Percentiles rank a stretch among this genome's conserved stretches.
These are phyloP conservation scores for Panicum hallii DNA, from an alignment of 202 grass and related monocot genomes.

Conservation along the genomic window DNA sequence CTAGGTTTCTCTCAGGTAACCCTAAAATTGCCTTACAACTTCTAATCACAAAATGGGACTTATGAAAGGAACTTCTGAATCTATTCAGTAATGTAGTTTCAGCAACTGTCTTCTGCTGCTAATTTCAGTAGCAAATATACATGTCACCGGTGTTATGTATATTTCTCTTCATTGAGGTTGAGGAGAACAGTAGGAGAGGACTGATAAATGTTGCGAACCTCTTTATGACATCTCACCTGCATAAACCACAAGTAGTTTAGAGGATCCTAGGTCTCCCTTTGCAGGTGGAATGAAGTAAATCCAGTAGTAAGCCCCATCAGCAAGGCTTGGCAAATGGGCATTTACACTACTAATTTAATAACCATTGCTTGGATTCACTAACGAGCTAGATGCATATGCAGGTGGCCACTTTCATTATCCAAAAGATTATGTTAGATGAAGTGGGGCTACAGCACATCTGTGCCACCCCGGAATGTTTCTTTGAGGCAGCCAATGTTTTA, in stretches of 20 bases:
- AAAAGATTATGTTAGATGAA: constrained; percentile 79
- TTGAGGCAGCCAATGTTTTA: constrained; percentile 60
- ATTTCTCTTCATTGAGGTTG: neutral
- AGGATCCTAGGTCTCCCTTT: neutral
- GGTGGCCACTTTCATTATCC: constrained; percentile 80
- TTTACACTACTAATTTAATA: neutral
- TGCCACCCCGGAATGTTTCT: constrained; percentile 63
- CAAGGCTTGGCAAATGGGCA: neutral
- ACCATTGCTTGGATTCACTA: neutral
- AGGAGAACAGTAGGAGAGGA: neutral
- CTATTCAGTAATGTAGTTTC: neutral
- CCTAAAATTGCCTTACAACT: neutral
- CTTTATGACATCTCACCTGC: neutral
- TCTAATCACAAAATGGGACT: constrained; percentile 11
- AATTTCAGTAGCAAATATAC: constrained; percentile 37
- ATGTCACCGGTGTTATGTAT: neutral
- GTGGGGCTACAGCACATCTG: constrained; percentile 59
- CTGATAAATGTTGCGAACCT: constrained; percentile 1
- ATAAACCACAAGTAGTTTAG: neutral
- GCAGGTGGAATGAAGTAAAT: neutral
- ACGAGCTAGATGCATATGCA: constrained; percentile 41
- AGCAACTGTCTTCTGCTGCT: neutral
- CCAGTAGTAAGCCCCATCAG: neutral
- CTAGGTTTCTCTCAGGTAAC: neutral
- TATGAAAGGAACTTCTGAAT: constrained; percentile 10